Evolutionary conservation across 1,284 basidiomycete genomes (phyloP).

Genomic region (Phenoliferia sp.): DNA sequence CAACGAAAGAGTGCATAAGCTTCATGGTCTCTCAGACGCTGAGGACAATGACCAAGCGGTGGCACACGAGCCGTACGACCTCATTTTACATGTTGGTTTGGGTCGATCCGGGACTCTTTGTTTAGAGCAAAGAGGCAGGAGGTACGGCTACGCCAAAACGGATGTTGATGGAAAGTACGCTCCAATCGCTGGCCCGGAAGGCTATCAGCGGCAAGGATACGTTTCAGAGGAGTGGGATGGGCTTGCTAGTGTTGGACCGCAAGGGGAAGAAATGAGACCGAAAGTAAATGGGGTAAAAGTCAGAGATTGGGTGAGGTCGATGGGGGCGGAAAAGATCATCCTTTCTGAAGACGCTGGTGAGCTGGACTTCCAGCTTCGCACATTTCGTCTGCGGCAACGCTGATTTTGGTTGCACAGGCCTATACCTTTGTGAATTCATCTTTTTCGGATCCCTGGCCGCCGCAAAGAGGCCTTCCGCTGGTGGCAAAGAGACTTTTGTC

Average conservation of each 20-base stretch:
- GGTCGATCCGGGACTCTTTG: neutral
- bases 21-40: neutral
- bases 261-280: neutral
- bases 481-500: neutral
- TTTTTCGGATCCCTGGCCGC: neutral
- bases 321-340: neutral
- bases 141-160: neutral
- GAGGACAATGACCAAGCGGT: neutral
- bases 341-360: neutral
- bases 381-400: neutral
- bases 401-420: neutral
- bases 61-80: neutral
- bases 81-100: constrained; percentile 6
- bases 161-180: neutral
- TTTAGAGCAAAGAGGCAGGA: neutral
- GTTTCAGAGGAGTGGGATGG: neutral
- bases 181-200: neutral
- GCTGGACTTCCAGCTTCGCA: neutral
- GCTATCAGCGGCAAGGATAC: neutral
- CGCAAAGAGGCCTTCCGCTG: neutral
- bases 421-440: constrained; percentile 7
- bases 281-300: neutral
- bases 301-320: neutral
- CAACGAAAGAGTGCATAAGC: neutral
- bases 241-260: neutral